Conservation (phyloP, 768 basidiomycete genomes). For the Exsudoporus frostii region DNA sequence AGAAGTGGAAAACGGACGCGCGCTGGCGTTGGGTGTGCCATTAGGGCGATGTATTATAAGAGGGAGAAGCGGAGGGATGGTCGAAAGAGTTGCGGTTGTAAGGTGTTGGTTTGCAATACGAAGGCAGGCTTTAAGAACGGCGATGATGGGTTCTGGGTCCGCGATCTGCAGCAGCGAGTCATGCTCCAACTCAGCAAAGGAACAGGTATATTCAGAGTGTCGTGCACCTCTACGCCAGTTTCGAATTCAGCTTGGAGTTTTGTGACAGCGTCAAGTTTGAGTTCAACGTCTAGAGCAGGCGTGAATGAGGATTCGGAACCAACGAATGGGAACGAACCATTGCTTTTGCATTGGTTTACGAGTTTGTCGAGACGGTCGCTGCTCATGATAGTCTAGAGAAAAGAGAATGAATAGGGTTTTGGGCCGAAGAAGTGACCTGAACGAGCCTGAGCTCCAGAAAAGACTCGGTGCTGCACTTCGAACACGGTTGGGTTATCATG, state of each 20-base stretch:
- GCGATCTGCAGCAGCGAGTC: conserved; percentile 47
- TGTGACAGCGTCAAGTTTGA: conserved; percentile 74
- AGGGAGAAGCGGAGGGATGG: conserved; percentile 63
- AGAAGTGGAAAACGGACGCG: conserved; percentile 47
- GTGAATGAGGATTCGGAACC: conserved; percentile 6
- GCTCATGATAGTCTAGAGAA: conserved; percentile 44
- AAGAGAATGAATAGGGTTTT: conserved; percentile 9
- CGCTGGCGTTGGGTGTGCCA: conserved; percentile 24
- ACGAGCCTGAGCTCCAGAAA: conserved; percentile 24
- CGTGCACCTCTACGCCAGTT: conserved; percentile 60
- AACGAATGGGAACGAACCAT: conserved; percentile 41
- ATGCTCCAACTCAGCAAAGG: conserved; percentile 12
- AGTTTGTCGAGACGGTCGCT: conserved; percentile 57
- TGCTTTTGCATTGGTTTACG: conserved; percentile 61
- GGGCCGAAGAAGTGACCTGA: conserved; percentile 7
- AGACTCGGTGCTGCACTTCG: conserved; percentile 11
- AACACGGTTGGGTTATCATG: conserved; percentile 17
- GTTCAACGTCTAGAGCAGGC: conserved; percentile 61
- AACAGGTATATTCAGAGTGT: conserved; percentile 7
- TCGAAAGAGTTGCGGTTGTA: conserved; percentile 70
- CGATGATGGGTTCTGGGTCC: conserved; percentile 69
- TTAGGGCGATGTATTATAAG: conserved; percentile 49
- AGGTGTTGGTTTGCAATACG: conserved; percentile 81
- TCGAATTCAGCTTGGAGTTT: conserved; percentile 79
- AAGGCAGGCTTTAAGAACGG: conserved; percentile 68